Conservation (phyloP, 1,284 basidiomycete species). For the Sporisorium graminicola region DNA sequence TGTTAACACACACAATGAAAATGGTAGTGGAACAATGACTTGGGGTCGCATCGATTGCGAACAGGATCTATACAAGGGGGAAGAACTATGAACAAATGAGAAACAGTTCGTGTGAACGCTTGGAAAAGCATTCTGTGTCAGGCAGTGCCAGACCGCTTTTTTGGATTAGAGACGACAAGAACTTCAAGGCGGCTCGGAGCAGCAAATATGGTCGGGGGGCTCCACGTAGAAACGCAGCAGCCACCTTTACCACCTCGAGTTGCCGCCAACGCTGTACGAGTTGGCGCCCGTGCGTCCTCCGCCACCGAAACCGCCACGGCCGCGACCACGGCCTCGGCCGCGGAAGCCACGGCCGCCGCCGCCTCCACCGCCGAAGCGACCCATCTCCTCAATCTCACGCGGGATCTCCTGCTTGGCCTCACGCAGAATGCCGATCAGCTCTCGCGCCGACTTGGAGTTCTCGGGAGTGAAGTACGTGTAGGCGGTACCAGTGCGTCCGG, state of each 20-base stretch:
- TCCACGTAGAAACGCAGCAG: neutral
- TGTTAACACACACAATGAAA: neutral
- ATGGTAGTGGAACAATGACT: neutral
- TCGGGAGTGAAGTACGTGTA: slow-evolving; percentile 90
- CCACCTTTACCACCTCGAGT: slow-evolving; percentile 56
- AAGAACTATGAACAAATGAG: no score
- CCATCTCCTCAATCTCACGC: slow-evolving; percentile 92
- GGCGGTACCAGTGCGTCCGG: slow-evolving; percentile 81
- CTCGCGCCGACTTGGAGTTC: slow-evolving; percentile 92
- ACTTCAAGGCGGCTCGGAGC: neutral
- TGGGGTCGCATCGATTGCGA: neutral
- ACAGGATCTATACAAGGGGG: neutral
- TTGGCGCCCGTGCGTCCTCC: slow-evolving; percentile 63
- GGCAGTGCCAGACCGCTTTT: neutral
- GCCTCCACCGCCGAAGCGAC: slow-evolving; percentile 76
- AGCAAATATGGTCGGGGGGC: neutral
- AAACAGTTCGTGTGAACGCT: no score
- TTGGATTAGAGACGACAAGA: neutral
- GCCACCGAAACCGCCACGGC: slow-evolving; percentile 47
- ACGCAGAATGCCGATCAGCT: slow-evolving; percentile 86
- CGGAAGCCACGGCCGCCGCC: slow-evolving; percentile 58
- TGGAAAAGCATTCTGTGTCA: no score
- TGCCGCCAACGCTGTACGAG: slow-evolving; percentile 56
- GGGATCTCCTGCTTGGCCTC: slow-evolving; percentile 92
- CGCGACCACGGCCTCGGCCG: slow-evolving; percentile 59